Evolutionary conservation across 2,329 filamentous ascomycete genomes (phyloP).

Genomic region (Rhynchosporium graminicola): DNA sequence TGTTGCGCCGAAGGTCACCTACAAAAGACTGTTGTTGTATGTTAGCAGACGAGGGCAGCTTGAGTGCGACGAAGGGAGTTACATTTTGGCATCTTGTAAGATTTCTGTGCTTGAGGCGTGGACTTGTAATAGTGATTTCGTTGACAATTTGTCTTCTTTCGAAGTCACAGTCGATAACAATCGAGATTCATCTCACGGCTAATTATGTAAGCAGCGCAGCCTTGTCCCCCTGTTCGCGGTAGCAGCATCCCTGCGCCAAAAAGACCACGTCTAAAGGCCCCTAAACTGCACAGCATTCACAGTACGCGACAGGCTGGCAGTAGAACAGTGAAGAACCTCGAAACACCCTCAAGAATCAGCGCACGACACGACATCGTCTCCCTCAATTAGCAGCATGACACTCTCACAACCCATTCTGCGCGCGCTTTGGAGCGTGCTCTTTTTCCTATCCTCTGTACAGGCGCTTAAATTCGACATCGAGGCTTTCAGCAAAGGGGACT

Average conservation of each 20-base stretch:
- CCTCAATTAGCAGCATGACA: slow-evolving; percentile 47
- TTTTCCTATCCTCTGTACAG: slow-evolving; percentile 54
- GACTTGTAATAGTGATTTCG: neutral
- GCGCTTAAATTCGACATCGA: slow-evolving; percentile 94
- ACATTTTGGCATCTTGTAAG: slow-evolving; percentile 82
- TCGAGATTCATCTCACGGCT: neutral
- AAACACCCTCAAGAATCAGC: slow-evolving; percentile 13
- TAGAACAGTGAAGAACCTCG: slow-evolving; percentile 11
- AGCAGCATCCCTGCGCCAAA: slow-evolving; percentile 26
- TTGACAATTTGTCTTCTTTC: neutral
- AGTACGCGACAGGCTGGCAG: slow-evolving; percentile 23
- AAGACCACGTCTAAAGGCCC: slow-evolving; percentile 34
- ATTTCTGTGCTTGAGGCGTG: neutral
- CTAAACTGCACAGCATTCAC: slow-evolving; percentile 16
- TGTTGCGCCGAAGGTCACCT: slow-evolving; percentile 42
- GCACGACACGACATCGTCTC: slow-evolving; percentile 24
- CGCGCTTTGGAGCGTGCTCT: slow-evolving; percentile 58
- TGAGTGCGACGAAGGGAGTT: slow-evolving; percentile 46
- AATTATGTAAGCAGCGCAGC: neutral
- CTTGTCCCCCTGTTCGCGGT: neutral
- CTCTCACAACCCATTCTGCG: slow-evolving; percentile 55
- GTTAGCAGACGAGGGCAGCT: slow-evolving; percentile 41
- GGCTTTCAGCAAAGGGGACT: slow-evolving; percentile 65
- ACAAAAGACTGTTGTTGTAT: slow-evolving; percentile 65
- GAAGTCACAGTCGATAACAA: neutral